Evolutionary conservation across 371 early-diverging fungal species (phyloP), one percentile per base, ranked within the genome.

Genomic region (Apophysomyces variabilis): DNA sequence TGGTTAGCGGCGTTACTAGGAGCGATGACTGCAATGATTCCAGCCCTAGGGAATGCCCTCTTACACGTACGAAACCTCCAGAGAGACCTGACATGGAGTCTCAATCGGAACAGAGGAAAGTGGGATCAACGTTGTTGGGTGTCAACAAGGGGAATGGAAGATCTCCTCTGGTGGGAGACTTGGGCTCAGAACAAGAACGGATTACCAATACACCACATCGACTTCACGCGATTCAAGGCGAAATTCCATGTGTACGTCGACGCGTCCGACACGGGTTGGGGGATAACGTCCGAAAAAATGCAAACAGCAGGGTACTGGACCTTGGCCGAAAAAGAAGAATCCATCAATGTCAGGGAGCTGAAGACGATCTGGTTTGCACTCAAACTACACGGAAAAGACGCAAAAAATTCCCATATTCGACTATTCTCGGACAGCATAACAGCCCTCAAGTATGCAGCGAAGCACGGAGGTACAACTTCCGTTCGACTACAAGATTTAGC

Each of bases 321-420:
- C 0, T 7, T 12, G n/a, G 41, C 62, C 12, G 68, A 66, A 50
- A 62, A 65, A 45, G 60, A 38, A 60, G 8, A 3, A 4, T 75
- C 69, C 2, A 71, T 69, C 61, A 75, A 75, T 36, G 62, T 66
- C 2, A 7, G 71, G 37, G 72, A 75, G 44, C 54, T 75, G 54
- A 64, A 38, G 50, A 65, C 66, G 38, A 61, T 74, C 0, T 57
- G 50, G 8, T 68, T 61, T 61, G 69, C 68, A 13, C 12, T 71
- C 18, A 57, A 38, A 18, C 13, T 58, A 16, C 62, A 74, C 57
- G 60, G 45, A 12, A 44, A 38, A 64, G 64, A 14, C 47, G 65
- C 54, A 50, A n/a, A 13, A 59, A 62, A 60, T 14, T 62, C 8
- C 8, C 54, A 58, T 8, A 54, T 74, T 3, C 38, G 47, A n/a